phyloP scores from a whole-genome alignment of 106 monocot species.

The Phalaenopsis equestris region DNA sequence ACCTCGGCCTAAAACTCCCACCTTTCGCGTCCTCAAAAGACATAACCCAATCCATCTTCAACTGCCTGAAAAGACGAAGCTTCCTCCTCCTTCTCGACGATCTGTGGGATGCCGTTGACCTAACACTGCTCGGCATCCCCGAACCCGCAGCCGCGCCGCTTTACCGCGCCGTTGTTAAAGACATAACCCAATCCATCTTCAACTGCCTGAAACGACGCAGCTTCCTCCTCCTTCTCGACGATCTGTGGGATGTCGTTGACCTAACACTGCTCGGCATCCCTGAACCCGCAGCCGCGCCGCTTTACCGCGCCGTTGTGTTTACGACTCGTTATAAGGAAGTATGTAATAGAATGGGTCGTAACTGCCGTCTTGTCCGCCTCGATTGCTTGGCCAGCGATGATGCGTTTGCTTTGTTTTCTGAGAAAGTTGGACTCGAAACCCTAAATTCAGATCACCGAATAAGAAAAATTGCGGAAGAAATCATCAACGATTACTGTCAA shows the following conservation, averaged over 20 bases:
- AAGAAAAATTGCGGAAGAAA: not conserved
- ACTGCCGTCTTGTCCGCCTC: not conserved
- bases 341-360: constrained; percentile 3
- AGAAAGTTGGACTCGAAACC: not conserved
- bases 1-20: not conserved
- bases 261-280: not conserved
- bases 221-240: constrained; percentile 20
- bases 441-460: not conserved
- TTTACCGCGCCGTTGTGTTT: constrained; percentile 5
- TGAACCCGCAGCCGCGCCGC: too few relatives aligned
- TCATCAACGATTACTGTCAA: not conserved
- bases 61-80: constrained; percentile 4
- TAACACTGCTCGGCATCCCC: not conserved
- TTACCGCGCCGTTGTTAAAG: not conserved
- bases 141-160: too few relatives aligned
- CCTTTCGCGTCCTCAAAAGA: too few relatives aligned
- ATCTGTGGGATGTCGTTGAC: constrained; percentile 8
- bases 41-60: not conserved
- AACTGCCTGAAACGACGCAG: constrained; percentile 4
- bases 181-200: not conserved
- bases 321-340: not conserved
- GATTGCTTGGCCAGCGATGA: not conserved
- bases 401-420: constrained; percentile 4
- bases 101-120: constrained; percentile 9
- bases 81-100: constrained; percentile 22